These are phyloP conservation scores for Aeschynomene evenia DNA, from an alignment of 306 rosid genomes.

Conservation along the genomic window DNA sequence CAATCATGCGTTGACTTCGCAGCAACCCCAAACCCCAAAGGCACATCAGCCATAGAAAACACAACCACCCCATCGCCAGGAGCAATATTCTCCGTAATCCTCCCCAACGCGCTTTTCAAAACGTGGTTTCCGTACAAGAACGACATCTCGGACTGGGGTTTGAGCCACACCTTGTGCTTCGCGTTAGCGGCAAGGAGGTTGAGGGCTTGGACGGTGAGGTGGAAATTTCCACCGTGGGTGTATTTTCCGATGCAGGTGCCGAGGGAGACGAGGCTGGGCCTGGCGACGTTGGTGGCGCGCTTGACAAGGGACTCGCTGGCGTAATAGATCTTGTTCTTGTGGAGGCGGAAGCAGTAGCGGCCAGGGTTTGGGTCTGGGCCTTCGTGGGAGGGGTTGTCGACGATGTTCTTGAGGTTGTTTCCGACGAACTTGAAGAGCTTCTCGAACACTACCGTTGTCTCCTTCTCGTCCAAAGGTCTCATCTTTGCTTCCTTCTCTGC, in stretches of 20 bases:
- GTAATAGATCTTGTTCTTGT: slow-evolving; percentile 79
- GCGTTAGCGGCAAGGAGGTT: slow-evolving; percentile 67
- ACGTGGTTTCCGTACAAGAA: slow-evolving; percentile 85
- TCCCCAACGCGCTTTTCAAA: slow-evolving; percentile 77
- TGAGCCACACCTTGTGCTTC: slow-evolving; percentile 93
- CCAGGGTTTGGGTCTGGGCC: slow-evolving; percentile 74
- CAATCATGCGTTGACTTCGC: slow-evolving; percentile 94
- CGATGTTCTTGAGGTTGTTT: slow-evolving; percentile 82
- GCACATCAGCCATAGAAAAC: slow-evolving; percentile 86
- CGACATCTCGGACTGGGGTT: slow-evolving; percentile 84
- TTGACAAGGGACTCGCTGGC: slow-evolving; percentile 77
- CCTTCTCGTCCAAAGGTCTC: slow-evolving; percentile 84
- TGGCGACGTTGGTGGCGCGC: slow-evolving; percentile 79
- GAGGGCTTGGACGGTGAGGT: slow-evolving; percentile 68
- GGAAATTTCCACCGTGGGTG: slow-evolving; percentile 88
- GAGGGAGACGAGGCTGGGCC: slow-evolving; percentile 61
- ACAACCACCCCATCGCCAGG: slow-evolving; percentile 88
- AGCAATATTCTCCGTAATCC: slow-evolving; percentile 74
- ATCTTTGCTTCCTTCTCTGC: slow-evolving; percentile 27
- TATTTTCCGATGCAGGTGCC: slow-evolving; percentile 85
- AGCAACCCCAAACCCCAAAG: slow-evolving; percentile 82
- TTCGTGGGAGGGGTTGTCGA: slow-evolving; percentile 85
- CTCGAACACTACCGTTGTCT: slow-evolving; percentile 75
- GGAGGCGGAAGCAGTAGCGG: slow-evolving; percentile 85
- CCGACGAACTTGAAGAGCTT: slow-evolving; percentile 86